Conservation (phyloP, 768 basidiomycete genomes). For the Strobilomyces confusus region DNA sequence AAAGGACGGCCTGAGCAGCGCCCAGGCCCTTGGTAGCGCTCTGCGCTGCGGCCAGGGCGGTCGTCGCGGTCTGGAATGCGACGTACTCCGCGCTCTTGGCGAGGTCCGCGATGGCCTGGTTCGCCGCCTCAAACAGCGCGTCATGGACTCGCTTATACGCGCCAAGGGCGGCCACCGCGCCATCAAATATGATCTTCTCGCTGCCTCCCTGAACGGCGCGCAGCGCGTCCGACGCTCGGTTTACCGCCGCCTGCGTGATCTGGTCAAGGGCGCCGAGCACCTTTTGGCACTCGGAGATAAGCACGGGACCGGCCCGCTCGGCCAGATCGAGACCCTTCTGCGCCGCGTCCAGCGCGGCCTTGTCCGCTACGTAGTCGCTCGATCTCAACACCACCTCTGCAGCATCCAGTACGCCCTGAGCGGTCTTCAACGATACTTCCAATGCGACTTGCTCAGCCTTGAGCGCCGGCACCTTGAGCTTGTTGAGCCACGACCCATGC, state of each 20-base stretch:
- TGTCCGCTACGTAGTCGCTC: background rate
- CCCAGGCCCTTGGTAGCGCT: background rate
- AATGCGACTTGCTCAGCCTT: background rate
- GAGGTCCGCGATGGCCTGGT: background rate
- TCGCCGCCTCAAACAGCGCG: background rate
- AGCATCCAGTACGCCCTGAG: background rate
- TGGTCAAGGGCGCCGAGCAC: background rate
- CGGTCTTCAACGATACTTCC: background rate
- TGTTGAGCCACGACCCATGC: background rate
- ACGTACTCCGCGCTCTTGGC: background rate
- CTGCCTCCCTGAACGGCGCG: background rate
- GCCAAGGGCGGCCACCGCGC: background rate
- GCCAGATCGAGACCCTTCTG: background rate
- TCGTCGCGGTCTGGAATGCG: background rate
- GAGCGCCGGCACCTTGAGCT: background rate
- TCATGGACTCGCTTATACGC: background rate
- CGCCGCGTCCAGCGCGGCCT: background rate
- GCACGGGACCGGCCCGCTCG: background rate
- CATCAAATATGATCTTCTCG: slow-evolving; percentile 1
- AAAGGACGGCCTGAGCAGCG: background rate
- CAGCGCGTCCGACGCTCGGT: background rate
- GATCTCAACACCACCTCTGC: background rate
- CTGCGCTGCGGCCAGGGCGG: background rate
- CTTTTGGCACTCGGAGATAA: background rate
- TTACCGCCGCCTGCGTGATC: background rate